phyloP scores from a whole-genome alignment of 2,329 filamentous ascomycete species.

The Arachnomyces sp. region DNA sequence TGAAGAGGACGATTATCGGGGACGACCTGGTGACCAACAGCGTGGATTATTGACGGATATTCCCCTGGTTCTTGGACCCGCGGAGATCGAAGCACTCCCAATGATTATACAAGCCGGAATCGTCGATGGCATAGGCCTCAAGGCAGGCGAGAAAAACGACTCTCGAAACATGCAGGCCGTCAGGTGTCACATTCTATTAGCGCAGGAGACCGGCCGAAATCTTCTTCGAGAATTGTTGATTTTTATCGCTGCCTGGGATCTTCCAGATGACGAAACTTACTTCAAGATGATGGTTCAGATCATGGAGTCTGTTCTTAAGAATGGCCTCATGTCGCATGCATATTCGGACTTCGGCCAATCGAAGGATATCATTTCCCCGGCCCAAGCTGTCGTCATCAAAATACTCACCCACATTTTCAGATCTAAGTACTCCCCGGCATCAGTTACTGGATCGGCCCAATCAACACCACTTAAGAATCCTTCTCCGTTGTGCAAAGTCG shows the following conservation, averaged over 20 bases:
- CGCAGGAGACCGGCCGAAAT: slow-evolving; percentile 83
- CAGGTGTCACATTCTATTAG: slow-evolving; percentile 79
- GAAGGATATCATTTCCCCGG: slow-evolving; percentile 93
- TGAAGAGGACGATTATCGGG: slow-evolving; percentile 45
- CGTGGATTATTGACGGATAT: slow-evolving; percentile 87
- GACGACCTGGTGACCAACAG: slow-evolving; percentile 45
- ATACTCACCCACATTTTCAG: slow-evolving; percentile 86
- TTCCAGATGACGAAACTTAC: slow-evolving; percentile 86
- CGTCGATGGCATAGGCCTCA: slow-evolving; percentile 67
- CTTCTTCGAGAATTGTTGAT: slow-evolving; percentile 84
- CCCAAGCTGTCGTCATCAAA: slow-evolving; percentile 86
- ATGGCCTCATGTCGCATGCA: slow-evolving; percentile 80
- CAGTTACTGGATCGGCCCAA: slow-evolving; percentile 40
- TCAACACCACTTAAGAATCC: slow-evolving; percentile 51
- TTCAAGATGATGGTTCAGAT: slow-evolving; percentile 97
- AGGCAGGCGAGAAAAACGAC: slow-evolving; percentile 54
- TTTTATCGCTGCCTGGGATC: slow-evolving; percentile 95
- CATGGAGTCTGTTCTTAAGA: slow-evolving; percentile 84
- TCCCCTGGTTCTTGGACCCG: slow-evolving; percentile 85
- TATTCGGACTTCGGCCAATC: slow-evolving; percentile 87
- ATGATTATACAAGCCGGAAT: slow-evolving; percentile 98
- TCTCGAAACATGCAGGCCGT: slow-evolving; percentile 79
- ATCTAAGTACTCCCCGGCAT: slow-evolving; percentile 46
- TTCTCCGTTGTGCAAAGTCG: slow-evolving; percentile 47
- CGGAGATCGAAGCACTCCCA: slow-evolving; percentile 89